phyloP scores from a whole-genome alignment of 768 basidiomycete genomes.

The Sarcomyxa edulis region DNA sequence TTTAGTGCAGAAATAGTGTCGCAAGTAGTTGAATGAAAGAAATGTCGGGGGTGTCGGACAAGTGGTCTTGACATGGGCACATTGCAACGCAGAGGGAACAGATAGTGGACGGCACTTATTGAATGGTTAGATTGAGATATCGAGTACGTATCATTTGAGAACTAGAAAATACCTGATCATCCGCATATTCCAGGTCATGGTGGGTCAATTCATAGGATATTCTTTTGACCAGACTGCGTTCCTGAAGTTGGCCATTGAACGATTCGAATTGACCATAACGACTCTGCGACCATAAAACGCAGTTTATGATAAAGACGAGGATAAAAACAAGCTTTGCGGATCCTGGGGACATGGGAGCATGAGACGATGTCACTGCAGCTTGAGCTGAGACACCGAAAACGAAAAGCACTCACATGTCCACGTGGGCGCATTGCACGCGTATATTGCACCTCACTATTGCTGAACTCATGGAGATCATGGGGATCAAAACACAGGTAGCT shows the following conservation, averaged over 20 bases:
- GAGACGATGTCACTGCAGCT: too few relatives aligned
- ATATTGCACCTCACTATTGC: too few relatives aligned
- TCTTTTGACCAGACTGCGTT: constrained; percentile 35
- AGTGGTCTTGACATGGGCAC: constrained; percentile 50
- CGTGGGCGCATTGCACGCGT: too few relatives aligned
- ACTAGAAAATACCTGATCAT: constrained; percentile 19
- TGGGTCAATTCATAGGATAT: constrained; percentile 31
- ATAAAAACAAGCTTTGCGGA: constrained; percentile 47
- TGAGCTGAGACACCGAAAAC: too few relatives aligned
- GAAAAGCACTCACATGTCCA: too few relatives aligned
- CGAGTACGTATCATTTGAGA: background rate
- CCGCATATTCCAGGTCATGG: constrained; percentile 13
- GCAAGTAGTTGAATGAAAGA: constrained; percentile 66
- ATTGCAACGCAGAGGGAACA: constrained; percentile 52
- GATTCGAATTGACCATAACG: constrained; percentile 35
- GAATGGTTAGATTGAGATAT: background rate
- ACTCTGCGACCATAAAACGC: constrained; percentile 62
- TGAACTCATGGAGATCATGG: too few relatives aligned
- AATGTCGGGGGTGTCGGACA: constrained; percentile 61
- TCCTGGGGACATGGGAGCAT: constrained; percentile 52
- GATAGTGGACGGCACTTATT: constrained; percentile 63
- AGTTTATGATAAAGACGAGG: constrained; percentile 47
- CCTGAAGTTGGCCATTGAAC: constrained; percentile 12
- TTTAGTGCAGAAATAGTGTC: constrained; percentile 65
- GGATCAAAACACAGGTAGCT: too few relatives aligned